Base-by-base conservation (phyloP, 2,329 filamentous ascomycete genomes). In the Colletotrichum lentis region DNA sequence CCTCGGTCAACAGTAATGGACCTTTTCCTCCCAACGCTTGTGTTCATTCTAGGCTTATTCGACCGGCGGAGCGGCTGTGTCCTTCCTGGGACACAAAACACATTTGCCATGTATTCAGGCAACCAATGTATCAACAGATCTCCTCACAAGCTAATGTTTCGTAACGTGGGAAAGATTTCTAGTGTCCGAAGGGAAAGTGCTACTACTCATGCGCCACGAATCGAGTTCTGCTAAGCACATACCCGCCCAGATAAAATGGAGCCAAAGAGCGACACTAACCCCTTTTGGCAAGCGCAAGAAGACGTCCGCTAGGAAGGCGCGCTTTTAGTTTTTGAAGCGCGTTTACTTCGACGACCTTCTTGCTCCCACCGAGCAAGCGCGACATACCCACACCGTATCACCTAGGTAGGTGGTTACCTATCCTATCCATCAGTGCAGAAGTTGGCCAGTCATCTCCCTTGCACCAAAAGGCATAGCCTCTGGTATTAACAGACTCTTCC, bases 241-340 rank as follows among this genome's bases (percentile, higher is more conserved):
- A 35, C 31, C 8, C 41, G 41, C 18, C 53, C 47, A 47, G 10
- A 43, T n/a, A 41, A 65, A 31, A 47, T 59, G 65, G 65, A 31
- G 1, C 41, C 12, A 8, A 6, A 3, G 1, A 20, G 5, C 4
- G 5, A 14, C 37, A 18, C 65, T 58, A 64, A 64, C n/a, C 54
- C 12, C 12, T 18, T 18, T 44, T 14, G 27, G 27, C 24, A 44
- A 27, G 20, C 27, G 43, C 37, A 52, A 24, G 39, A 31, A 22
- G 46, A 20, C 27, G 37, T 20, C 47, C 12, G 37, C 31, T 5
- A n/a, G 18, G 49, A 35, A 53, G 47, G 52, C 61, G 61, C 65
- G 65, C 31, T 35, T 35, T 35, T 35, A 7, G 31, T 35, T 64
- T 63, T 43, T 12, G 46, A 52, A 35, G 53, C 64, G 64, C 64